Percentiles rank a stretch among this genome's conserved stretches.
Evolutionary conservation across 768 basidiomycete genomes (phyloP).

Genomic region (Termitomyces sp.): DNA sequence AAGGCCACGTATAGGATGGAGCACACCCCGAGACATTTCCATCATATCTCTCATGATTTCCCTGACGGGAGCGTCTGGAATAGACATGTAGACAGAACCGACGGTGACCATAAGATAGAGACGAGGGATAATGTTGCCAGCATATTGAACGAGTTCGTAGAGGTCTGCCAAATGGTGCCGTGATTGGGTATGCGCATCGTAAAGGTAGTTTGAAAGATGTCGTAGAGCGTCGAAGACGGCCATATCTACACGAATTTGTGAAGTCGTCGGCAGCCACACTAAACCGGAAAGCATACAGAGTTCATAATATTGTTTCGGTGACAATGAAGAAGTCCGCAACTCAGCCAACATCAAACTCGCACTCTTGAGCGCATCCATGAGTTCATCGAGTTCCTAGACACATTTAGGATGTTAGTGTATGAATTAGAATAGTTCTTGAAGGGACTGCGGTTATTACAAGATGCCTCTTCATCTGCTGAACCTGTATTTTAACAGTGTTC

Average conservation of each 20-base stretch:
- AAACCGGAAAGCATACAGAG: slow-evolving; percentile 56
- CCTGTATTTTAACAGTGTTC: slow-evolving; percentile 84
- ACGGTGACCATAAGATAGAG: slow-evolving; percentile 99
- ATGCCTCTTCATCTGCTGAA: slow-evolving; percentile 92
- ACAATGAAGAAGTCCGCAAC: slow-evolving; percentile 86
- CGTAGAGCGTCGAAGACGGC: slow-evolving; percentile 96
- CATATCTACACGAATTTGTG: slow-evolving; percentile 64
- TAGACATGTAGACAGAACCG: slow-evolving; percentile 98
- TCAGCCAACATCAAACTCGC: slow-evolving; percentile 98
- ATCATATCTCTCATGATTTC: slow-evolving; percentile 99
- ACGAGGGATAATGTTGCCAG: slow-evolving; percentile 91
- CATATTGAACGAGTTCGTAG: slow-evolving; percentile 99
- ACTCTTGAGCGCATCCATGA: slow-evolving; percentile 98
- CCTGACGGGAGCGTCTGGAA: slow-evolving; percentile 94
- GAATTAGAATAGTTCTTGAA: neutral
- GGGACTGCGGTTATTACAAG: slow-evolving; percentile 47
- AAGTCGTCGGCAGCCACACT: neutral
- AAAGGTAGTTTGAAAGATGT: slow-evolving; percentile 93
- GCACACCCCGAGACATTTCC: slow-evolving; percentile 97
- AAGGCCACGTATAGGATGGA: slow-evolving; percentile 94
- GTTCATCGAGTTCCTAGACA: slow-evolving; percentile 82
- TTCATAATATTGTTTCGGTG: slow-evolving; percentile 98
- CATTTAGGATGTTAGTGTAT: neutral
- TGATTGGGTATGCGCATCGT: slow-evolving; percentile 88
- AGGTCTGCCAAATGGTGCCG: slow-evolving; percentile 96